phyloP scores from a whole-genome alignment of 164 flowering plant genomes.

The Berberis vulgaris region DNA sequence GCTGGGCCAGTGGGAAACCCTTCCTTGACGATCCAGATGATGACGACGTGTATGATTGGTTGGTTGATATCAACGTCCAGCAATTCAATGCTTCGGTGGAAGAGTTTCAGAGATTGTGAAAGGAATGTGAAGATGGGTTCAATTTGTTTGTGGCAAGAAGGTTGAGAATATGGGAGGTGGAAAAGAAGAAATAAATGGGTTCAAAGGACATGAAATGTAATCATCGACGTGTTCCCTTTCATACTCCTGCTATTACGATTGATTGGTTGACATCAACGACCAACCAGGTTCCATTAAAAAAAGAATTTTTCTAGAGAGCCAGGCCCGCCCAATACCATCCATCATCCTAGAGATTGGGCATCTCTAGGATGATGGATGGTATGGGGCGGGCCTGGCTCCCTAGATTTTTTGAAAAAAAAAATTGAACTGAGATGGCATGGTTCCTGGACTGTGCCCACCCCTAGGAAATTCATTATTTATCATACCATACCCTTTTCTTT shows the following conservation, averaged over 20 bases:
- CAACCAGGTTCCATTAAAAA: no score
- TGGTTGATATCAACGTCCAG: conserved; percentile 63
- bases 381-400: no score
- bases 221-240: conserved; percentile 72
- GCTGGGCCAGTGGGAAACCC: conserved; percentile 24
- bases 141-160: conserved; percentile 67
- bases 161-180: conserved; percentile 10
- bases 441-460: no score
- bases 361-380: no score
- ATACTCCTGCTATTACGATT: conserved; percentile 54
- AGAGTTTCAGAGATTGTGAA: conserved; percentile 48
- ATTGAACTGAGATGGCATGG: no score
- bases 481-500: no score
- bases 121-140: conserved; percentile 31
- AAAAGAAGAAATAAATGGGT: conserved; percentile 34
- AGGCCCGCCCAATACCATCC: no score
- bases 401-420: no score
- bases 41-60: conserved; percentile 47
- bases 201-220: conserved; percentile 31
- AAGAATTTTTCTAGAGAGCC: no score
- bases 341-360: no score
- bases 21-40: conserved; percentile 38
- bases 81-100: conserved; percentile 58
- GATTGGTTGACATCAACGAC: no score
- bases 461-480: no score